A percentile compares a stretch with the other conserved stretches of the same genome.
Evolutionary conservation across 2,329 filamentous ascomycete genomes (phyloP).

Genomic region (Exophiala phaeomuriformis): DNA sequence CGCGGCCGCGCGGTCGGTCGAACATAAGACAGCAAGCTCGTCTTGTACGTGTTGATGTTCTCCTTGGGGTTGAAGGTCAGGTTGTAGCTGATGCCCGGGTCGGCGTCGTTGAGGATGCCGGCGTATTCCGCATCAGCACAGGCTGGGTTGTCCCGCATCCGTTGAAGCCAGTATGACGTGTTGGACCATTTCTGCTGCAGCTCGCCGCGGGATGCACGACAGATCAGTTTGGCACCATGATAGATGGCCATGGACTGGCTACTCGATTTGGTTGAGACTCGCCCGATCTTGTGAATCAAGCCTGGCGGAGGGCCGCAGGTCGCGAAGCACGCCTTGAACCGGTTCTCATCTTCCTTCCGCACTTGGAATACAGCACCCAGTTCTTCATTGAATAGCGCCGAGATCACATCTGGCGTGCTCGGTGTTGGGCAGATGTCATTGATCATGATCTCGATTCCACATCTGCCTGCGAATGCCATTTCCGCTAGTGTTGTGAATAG

Average conservation of each 20-base stretch:
- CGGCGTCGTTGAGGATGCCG: conserved; percentile 63
- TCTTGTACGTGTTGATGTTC: conserved; percentile 36
- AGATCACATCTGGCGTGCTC: conserved; percentile 58
- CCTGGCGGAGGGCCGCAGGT: conserved; percentile 78
- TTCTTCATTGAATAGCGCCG: conserved; percentile 90
- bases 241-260: conserved; percentile 74
- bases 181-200: conserved; percentile 84
- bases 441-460: conserved; percentile 76
- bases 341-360: conserved; percentile 70
- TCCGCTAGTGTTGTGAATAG: conserved; percentile 83
- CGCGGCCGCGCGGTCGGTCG: conserved; percentile 57
- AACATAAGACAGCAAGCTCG: conserved; percentile 51
- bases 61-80: conserved; percentile 74
- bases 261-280: conserved; percentile 53
- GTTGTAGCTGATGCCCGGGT: conserved; percentile 79
- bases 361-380: conserved; percentile 95
- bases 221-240: conserved; percentile 60
- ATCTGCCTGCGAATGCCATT: conserved; percentile 97
- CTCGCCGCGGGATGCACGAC: conserved; percentile 60
- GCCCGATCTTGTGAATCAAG: conserved; percentile 76
- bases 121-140: conserved; percentile 80
- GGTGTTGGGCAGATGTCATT: conserved; percentile 58
- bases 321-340: conserved; percentile 84
- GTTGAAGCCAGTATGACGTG: conserved; percentile 88
- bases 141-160: conserved; percentile 75